These are phyloP conservation scores for Neoboletus brunneissimus DNA, from an alignment of 768 basidiomycete genomes.

Conservation along the genomic window DNA sequence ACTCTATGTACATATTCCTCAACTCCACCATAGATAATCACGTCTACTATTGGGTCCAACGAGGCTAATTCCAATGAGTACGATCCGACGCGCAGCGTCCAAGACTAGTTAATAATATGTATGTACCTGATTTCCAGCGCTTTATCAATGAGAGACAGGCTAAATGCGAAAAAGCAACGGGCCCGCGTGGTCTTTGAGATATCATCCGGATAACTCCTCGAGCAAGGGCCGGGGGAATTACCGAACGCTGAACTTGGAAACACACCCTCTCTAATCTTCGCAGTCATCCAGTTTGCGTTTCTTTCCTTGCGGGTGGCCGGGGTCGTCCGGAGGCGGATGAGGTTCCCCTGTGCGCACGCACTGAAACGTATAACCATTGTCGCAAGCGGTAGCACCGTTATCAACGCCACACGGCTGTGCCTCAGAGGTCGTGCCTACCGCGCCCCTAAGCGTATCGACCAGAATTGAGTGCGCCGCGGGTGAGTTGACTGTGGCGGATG, in stretches of 20 bases:
- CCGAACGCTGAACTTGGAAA: neutral
- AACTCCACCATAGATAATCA: neutral
- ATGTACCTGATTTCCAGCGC: neutral
- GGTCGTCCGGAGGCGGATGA: neutral
- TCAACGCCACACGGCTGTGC: neutral
- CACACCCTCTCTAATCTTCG: neutral
- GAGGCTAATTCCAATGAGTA: conserved; percentile 2
- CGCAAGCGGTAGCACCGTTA: neutral
- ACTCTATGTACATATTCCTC: neutral
- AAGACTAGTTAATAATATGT: neutral
- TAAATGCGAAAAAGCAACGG: neutral
- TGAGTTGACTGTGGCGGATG: neutral
- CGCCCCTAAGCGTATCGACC: neutral
- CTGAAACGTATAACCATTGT: neutral
- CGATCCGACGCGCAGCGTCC: neutral
- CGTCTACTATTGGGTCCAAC: neutral
- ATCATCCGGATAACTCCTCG: neutral
- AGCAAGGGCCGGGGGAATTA: neutral
- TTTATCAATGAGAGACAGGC: neutral
- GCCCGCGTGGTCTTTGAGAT: neutral
- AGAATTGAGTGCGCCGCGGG: neutral
- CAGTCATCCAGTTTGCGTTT: conserved; percentile 24
- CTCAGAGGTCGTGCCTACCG: neutral
- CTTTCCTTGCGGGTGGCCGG: conserved; percentile 10
- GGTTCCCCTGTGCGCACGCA: neutral